Evolutionary conservation across 1,284 basidiomycete genomes (phyloP).

Genomic region (Tetrapyrgos nigripes): DNA sequence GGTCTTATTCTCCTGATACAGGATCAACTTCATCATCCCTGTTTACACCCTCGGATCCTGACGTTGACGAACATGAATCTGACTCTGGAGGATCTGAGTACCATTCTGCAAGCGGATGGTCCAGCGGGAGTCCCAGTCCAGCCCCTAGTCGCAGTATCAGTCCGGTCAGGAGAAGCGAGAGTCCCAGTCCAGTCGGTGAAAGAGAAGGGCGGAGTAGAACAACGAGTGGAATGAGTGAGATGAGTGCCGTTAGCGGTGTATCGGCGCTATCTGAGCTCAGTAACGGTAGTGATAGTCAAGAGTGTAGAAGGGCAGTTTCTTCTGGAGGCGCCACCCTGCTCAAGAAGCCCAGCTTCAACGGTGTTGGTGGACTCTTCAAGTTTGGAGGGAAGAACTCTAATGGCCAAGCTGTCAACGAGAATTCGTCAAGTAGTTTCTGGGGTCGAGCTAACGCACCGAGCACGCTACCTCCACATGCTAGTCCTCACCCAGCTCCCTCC

Average conservation of each 20-base stretch:
- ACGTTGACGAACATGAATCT: not conserved
- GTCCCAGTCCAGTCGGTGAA: not conserved
- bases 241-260: not conserved
- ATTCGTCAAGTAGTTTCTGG: not conserved
- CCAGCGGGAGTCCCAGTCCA: not conserved
- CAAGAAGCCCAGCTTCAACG: not conserved
- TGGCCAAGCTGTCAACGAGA: not conserved
- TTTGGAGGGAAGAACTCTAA: not conserved
- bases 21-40: not conserved
- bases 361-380: not conserved
- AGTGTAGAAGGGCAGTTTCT: not conserved
- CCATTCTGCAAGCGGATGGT: not conserved
- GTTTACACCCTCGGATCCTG: not conserved
- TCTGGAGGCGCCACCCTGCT: not conserved
- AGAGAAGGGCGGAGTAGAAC: not conserved
- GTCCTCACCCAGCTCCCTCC: not conserved
- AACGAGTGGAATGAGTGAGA: not conserved
- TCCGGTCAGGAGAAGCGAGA: not conserved
- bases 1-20: conserved; percentile 1
- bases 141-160: not conserved
- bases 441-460: not conserved
- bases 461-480: not conserved
- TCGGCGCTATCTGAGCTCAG: not conserved
- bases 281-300: not conserved
- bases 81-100: not conserved